Conservation (phyloP, 306 rosid genomes). For the Trifolium fragiferum region DNA sequence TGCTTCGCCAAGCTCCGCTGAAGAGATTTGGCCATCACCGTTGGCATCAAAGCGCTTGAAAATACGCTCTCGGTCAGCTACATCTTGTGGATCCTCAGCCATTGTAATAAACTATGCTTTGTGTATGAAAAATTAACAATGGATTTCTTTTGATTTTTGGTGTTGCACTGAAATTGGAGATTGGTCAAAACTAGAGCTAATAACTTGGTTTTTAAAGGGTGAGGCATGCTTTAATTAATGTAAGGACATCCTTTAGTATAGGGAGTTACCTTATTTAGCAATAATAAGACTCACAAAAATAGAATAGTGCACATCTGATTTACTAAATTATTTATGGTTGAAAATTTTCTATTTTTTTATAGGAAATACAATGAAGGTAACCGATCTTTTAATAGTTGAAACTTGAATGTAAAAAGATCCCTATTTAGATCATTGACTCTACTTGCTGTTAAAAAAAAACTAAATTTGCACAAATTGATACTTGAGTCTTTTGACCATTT, state of each 20-base stretch:
- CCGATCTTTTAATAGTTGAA: slow-evolving; percentile 7
- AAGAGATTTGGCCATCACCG: slow-evolving; percentile 73
- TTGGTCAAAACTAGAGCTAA: slow-evolving; percentile 22
- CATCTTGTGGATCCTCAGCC: slow-evolving; percentile 51
- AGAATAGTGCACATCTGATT: slow-evolving; percentile 31
- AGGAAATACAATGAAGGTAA: background rate
- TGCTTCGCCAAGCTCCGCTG: slow-evolving; percentile 73
- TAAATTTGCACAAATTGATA: too few species aligned
- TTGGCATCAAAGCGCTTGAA: slow-evolving; percentile 73
- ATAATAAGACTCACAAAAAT: slow-evolving; percentile 35
- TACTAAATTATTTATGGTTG: slow-evolving; percentile 17
- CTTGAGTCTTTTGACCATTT: too few species aligned
- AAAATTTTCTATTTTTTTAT: slow-evolving; percentile 25
- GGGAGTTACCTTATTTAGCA: slow-evolving; percentile 34
- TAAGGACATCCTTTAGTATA: slow-evolving; percentile 55
- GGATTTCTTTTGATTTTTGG: slow-evolving; percentile 23
- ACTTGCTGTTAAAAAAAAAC: too few species aligned
- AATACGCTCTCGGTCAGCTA: slow-evolving; percentile 62
- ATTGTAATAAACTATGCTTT: slow-evolving; percentile 11
- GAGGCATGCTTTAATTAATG: background rate
- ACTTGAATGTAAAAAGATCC: background rate
- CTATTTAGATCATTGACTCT: too few species aligned
- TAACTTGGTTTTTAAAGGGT: slow-evolving; percentile 42
- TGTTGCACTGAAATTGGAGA: slow-evolving; percentile 33
- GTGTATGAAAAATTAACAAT: slow-evolving; percentile 28